Evolutionary conservation across 495 filamentous ascomycete genomes (phyloP).

Genomic region (Lichina pygmaea): DNA sequence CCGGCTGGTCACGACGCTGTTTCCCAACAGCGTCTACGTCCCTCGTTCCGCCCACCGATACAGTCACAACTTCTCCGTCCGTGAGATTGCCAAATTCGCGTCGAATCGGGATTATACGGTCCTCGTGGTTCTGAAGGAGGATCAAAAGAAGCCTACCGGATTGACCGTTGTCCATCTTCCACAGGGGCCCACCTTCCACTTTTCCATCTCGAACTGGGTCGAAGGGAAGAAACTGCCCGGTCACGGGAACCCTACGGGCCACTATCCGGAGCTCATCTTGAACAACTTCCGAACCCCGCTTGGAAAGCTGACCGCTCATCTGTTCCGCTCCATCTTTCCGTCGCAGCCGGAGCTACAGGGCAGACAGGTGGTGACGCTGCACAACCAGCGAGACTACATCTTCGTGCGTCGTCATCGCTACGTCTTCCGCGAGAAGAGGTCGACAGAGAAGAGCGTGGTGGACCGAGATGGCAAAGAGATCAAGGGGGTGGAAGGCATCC

Average conservation of each 20-base stretch:
- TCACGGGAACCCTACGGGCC: constrained; percentile 68
- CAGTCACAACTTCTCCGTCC: constrained; percentile 62
- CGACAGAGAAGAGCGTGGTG: constrained; percentile 68
- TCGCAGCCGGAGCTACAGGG: constrained; percentile 56
- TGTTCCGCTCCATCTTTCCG: constrained; percentile 67
- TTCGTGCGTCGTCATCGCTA: constrained; percentile 80
- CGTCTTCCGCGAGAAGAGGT: constrained; percentile 63
- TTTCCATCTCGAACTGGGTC: constrained; percentile 60
- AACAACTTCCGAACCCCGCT: constrained; percentile 90
- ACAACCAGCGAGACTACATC: constrained; percentile 92
- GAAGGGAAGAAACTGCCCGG: constrained; percentile 63
- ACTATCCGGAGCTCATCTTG: constrained; percentile 78
- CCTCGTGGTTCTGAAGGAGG: constrained; percentile 58
- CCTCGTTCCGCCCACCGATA: constrained; percentile 54
- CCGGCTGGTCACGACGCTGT: constrained; percentile 43
- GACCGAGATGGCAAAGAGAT: constrained; percentile 69
- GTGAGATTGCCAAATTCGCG: constrained; percentile 74
- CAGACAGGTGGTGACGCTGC: constrained; percentile 68
- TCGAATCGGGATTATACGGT: constrained; percentile 52
- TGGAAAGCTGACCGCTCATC: constrained; percentile 63
- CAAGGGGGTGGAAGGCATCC: constrained; percentile 53
- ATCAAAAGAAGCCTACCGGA: constrained; percentile 50
- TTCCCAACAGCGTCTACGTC: constrained; percentile 76
- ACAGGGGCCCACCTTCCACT: constrained; percentile 66
- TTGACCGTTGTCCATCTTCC: constrained; percentile 66